phyloP scores from a whole-genome alignment of 2,329 filamentous ascomycete genomes.

The Botrytis elliptica region DNA sequence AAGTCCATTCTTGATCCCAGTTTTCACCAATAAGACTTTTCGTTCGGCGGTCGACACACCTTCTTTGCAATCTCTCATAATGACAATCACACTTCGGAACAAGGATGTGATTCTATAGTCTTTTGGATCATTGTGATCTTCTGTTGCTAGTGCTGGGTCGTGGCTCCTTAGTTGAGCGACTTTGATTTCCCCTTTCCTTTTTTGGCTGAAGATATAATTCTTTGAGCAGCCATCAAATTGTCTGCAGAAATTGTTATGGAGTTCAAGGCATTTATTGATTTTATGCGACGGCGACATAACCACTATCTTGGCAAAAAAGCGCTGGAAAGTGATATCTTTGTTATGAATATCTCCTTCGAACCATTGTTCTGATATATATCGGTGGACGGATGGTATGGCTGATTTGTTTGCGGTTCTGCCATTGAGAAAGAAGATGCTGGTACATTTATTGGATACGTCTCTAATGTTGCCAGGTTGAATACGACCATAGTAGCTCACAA shows the following conservation, averaged over 20 bases:
- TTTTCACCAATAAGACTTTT: neutral
- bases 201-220: neutral
- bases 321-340: neutral
- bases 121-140: neutral
- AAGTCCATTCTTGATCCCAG: neutral
- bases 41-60: neutral
- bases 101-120: neutral
- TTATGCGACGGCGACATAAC: neutral
- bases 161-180: neutral
- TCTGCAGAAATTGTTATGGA: neutral
- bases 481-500: neutral
- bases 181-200: neutral
- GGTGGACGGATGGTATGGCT: neutral
- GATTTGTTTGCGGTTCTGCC: neutral
- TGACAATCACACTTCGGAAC: neutral
- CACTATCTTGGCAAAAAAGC: neutral
- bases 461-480: neutral
- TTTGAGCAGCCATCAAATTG: neutral
- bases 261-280: neutral
- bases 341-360: neutral
- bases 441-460: neutral
- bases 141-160: neutral
- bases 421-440: neutral
- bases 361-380: neutral
- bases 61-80: neutral